Base-by-base conservation (phyloP, 768 basidiomycete species). In the Amanita subjunquillea region DNA sequence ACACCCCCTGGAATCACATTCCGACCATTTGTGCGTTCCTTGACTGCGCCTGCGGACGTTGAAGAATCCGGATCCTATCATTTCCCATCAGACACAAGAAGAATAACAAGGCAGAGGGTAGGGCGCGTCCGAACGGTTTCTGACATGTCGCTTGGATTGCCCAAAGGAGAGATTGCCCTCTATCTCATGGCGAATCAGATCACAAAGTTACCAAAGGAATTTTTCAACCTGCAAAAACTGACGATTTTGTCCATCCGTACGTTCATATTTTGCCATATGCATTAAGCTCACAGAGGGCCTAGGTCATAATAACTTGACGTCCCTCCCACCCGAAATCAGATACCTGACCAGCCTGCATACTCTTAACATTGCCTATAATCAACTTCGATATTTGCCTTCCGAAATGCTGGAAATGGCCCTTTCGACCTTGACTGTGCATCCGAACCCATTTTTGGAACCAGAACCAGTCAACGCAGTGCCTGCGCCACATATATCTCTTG, bases 401-500 rank as follows among this genome's bases (percentile, higher is more conserved):
- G 85, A 88, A 60, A 74, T 88, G 61, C 63, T 74, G n/a, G 60
- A 66, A 29, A 79, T 86, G 76, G 69, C 62, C n/a, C 67, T 87
- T 1, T 60, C 60, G 17, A 68, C 61, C 7, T 66, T 87, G 4
- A 56, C 60, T 17, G 60, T 87, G 2, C 62, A 76, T 37, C 81
- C 79, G 0, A 89, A 90, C 56, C 84, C 77, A 0, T 88, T 85
- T 64, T 55, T 78, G 5, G 54, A 57, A 34, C 69, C 64, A 22
- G 53, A 56, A 32, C 68, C 64, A 22, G 55, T 36, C n/a, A 32
- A 41, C 44, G 4, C n/a, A 3, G 45, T 6, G n/a, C 17, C 13
- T n/a, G 7, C 5, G 4, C 51, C 50, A 20, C 38, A 54, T 22
- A 36, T 54, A 6, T 53, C 36, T 36, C 12, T 47, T 22, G 47